Conservation (phyloP, 768 basidiomycete genomes). For the Boletellus emodensis region DNA sequence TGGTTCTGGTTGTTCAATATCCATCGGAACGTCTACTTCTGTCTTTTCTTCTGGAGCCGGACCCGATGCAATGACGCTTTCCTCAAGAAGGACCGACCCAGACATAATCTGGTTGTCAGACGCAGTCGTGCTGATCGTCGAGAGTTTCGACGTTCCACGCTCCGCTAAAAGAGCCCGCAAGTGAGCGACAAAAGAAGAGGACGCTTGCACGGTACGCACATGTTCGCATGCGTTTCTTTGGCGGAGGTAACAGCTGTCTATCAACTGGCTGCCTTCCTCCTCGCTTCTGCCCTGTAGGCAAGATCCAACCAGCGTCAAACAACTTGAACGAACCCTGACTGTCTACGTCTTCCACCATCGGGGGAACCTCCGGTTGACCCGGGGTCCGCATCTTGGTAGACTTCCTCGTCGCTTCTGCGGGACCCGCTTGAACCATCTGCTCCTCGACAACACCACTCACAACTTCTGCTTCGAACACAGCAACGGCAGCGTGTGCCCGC, state of each 20-base stretch:
- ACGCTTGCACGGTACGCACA: slow-evolving; percentile 28
- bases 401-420: slow-evolving; percentile 26
- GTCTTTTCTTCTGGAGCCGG: slow-evolving; percentile 16
- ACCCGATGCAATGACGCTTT: slow-evolving; percentile 24
- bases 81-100: slow-evolving; percentile 23
- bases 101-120: slow-evolving; percentile 44
- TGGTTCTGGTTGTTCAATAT: slow-evolving; percentile 10
- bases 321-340: slow-evolving; percentile 68
- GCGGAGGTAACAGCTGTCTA: slow-evolving; percentile 43
- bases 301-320: slow-evolving; percentile 87
- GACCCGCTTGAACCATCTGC: slow-evolving; percentile 2
- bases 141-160: slow-evolving; percentile 41
- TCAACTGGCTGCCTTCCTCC: slow-evolving; percentile 51
- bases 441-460: slow-evolving; percentile 14
- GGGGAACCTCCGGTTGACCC: slow-evolving; percentile 40
- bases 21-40: slow-evolving; percentile 15
- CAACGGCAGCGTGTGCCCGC: slow-evolving; percentile 37
- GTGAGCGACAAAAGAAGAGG: not conserved
- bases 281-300: slow-evolving; percentile 69
- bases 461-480: slow-evolving; percentile 43
- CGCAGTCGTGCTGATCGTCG: slow-evolving; percentile 42
- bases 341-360: slow-evolving; percentile 69
- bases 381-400: slow-evolving; percentile 17
- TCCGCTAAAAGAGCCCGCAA: slow-evolving; percentile 18
- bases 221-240: slow-evolving; percentile 51